Conservation (phyloP, 805 yeast species). For the Cyberlindnera americana region DNA sequence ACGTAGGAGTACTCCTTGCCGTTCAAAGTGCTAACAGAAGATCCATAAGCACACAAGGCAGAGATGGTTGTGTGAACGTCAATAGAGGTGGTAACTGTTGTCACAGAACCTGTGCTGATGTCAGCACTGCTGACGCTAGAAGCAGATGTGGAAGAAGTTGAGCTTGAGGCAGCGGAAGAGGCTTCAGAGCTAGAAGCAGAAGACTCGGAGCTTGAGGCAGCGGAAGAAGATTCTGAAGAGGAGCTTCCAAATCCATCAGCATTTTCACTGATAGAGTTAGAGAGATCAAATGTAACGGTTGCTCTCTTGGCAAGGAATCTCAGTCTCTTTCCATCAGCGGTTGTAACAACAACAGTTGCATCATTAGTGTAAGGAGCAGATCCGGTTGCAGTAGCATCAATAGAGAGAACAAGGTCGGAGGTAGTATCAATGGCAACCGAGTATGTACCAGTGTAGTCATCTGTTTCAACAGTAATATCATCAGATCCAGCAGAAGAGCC, state of each 20-base stretch:
- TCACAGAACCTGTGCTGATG: not conserved
- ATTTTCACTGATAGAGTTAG: not conserved
- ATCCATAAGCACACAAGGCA: constrained; percentile 3
- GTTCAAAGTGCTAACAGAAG: constrained; percentile 3
- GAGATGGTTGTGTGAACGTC: constrained; percentile 1
- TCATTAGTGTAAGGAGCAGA: constrained; percentile 7
- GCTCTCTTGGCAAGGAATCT: constrained; percentile 12
- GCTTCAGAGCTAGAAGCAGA: too few species aligned
- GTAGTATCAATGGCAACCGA: not conserved
- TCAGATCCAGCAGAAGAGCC: constrained; percentile 9
- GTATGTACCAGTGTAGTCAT: constrained; percentile 1
- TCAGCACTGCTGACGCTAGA: not conserved
- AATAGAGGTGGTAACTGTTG: constrained; percentile 6
- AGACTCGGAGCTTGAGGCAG: too few species aligned
- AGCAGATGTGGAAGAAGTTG: not conserved
- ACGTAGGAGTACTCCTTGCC: constrained; percentile 4
- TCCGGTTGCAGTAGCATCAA: constrained; percentile 3
- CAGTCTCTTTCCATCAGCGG: constrained; percentile 1
- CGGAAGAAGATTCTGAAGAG: constrained; percentile 5
- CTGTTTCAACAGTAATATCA: not conserved
- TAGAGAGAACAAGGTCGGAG: constrained; percentile 3
- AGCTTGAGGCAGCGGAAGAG: constrained; percentile 1
- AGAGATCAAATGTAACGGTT: not conserved
- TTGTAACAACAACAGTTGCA: constrained; percentile 1
- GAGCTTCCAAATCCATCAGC: too few species aligned